Evolutionary conservation across 2,329 filamentous ascomycete species (phyloP), one percentile per base, ranked within the genome.

Genomic region (Cadophora sp.): DNA sequence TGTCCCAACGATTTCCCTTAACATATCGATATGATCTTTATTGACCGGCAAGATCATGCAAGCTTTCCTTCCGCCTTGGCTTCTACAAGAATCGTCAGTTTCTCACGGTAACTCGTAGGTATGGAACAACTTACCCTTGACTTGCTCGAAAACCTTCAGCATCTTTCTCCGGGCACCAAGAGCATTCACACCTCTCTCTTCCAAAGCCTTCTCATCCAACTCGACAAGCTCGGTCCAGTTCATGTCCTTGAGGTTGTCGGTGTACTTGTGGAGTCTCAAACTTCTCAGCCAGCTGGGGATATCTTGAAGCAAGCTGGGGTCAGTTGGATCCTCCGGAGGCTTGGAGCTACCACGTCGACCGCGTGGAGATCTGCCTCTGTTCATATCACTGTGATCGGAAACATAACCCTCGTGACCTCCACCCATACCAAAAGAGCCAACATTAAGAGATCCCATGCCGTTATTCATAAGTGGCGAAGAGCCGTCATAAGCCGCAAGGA

Each of bases 81-180:
- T 77, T 93, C 91, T 89, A 74, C 66, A 60, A 30, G 11, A 1
- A 18, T 16, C 59, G 67, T 82, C 74, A 82, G 78, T 59, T 53
- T 61, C 27, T 43, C 24, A 18, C 59, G 59, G 4, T 27, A 22
- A 2, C 59, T 67, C 20, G 43, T 20, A 43, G 4, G 0, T 30
- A 24, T 55, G 20, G 43, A 47, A 13, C n/a, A 16, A 45, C 81
- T 71, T 81, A 89, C 88, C 91, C 81, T 89, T 93, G 76, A 98
- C 95, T 83, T 97, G 94, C 75, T 98, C 96, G 80, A 98, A 98
- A 65, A 98, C 96, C 88, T 99, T 99, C 68, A 99, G 83, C 93
- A 99, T 96, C 87, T 99, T 99, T 78, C 95, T 91, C 73, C 96
- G 86, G 20, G 96, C 96, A 74, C 96, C 96, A 65, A 98, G 86